phyloP scores from a whole-genome alignment of 2,329 filamentous ascomycete species.

The Pyrenophora graminea region DNA sequence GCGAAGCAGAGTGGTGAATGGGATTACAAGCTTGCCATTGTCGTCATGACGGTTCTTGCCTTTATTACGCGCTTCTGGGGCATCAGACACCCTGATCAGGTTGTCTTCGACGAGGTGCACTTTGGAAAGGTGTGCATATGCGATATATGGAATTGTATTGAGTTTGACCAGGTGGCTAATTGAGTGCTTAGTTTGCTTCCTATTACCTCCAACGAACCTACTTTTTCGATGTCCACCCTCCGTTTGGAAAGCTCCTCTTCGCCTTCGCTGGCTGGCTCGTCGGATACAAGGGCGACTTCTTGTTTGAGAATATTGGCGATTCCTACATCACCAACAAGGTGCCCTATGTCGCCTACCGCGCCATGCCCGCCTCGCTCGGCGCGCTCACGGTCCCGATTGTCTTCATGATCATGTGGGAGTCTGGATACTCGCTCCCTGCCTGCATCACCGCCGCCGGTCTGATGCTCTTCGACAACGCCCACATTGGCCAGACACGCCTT shows the following conservation, averaged over 20 bases:
- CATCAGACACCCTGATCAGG: slow-evolving; percentile 91
- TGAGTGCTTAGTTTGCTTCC: slow-evolving; percentile 53
- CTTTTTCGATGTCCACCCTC: slow-evolving; percentile 99
- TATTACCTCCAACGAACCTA: slow-evolving; percentile 95
- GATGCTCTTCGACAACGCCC: slow-evolving; percentile 94
- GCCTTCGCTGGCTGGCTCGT: slow-evolving; percentile 97
- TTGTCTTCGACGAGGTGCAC: slow-evolving; percentile 98
- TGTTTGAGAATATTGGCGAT: slow-evolving; percentile 99
- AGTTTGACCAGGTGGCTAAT: slow-evolving; percentile 22
- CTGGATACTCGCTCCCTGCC: slow-evolving; percentile 92
- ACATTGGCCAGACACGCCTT: slow-evolving; percentile 92
- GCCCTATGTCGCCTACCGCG: slow-evolving; percentile 93
- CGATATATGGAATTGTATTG: not conserved
- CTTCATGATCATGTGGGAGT: slow-evolving; percentile 99
- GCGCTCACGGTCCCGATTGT: slow-evolving; percentile 91
- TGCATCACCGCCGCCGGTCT: slow-evolving; percentile 84
- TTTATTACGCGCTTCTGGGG: slow-evolving; percentile 95
- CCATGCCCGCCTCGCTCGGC: slow-evolving; percentile 88
- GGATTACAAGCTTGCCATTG: slow-evolving; percentile 81
- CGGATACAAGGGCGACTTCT: slow-evolving; percentile 94
- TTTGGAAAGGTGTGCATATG: slow-evolving; percentile 83
- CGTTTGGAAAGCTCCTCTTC: slow-evolving; percentile 96
- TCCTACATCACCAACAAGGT: slow-evolving; percentile 97
- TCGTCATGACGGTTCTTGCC: slow-evolving; percentile 77
- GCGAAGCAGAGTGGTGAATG: slow-evolving; percentile 63